These are phyloP conservation scores for Coemansia sp. DNA, from an alignment of 192 early-diverging fungal species.

Conservation along the genomic window DNA sequence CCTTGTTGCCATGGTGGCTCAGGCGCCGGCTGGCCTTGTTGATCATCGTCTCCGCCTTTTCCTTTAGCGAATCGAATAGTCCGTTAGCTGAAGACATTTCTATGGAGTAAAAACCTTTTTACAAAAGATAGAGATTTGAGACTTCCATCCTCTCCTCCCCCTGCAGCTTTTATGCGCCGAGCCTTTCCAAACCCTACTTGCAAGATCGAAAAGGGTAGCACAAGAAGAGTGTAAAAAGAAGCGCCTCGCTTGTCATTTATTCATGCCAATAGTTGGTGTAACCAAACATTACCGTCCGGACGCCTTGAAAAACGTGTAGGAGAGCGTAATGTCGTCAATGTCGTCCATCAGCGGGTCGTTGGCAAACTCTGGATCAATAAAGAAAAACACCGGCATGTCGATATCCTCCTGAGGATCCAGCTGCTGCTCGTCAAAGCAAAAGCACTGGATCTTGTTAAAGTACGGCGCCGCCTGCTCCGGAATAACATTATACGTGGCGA, in stretches of 20 bases:
- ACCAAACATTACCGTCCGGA: conserved; percentile 15
- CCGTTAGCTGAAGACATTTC: conserved; percentile 13
- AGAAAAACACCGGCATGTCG: conserved; percentile 97
- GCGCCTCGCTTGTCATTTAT: background rate
- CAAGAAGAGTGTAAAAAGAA: too few species aligned
- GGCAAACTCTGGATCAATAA: conserved; percentile 94
- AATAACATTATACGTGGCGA: conserved; percentile 95
- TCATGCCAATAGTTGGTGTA: background rate
- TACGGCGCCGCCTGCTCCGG: conserved; percentile 90
- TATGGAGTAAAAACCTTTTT: background rate
- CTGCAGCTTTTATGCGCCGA: too few species aligned
- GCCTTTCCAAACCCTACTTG: too few species aligned
- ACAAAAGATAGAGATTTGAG: too few species aligned
- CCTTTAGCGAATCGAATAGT: conserved; percentile 40
- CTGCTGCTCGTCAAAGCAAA: conserved; percentile 98
- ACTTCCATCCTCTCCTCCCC: too few species aligned
- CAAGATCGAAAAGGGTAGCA: too few species aligned
- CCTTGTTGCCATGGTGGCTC: conserved; percentile 22
- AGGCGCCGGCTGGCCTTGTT: conserved; percentile 38
- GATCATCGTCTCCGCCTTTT: conserved; percentile 37
- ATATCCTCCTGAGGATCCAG: conserved; percentile 85
- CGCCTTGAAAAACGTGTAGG: conserved; percentile 93
- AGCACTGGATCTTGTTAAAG: conserved; percentile 99
- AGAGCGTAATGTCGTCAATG: conserved; percentile 85
- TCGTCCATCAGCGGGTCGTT: conserved; percentile 94